Evolutionary conservation across 495 filamentous ascomycete species (phyloP).

Genomic region (Diplogelasinospora grovesii): DNA sequence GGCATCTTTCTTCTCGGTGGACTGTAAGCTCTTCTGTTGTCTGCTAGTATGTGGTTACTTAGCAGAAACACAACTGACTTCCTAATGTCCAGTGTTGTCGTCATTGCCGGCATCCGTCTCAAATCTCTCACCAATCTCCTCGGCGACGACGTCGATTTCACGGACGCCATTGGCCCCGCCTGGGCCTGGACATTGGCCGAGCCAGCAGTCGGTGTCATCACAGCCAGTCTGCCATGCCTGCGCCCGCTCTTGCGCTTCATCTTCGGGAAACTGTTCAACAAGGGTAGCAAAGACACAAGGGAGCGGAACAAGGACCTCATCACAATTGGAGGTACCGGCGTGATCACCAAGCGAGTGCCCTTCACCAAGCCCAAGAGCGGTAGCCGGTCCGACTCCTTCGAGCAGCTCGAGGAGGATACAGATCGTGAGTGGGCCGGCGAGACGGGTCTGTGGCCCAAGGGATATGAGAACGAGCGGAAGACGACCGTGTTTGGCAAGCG

Average conservation of each 20-base stretch:
- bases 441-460: neutral
- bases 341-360: neutral
- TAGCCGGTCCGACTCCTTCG: neutral
- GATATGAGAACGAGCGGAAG: neutral
- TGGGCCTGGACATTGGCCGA: constrained; percentile 7
- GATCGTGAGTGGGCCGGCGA: neutral
- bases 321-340: neutral
- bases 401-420: neutral
- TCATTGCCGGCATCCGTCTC: constrained; percentile 1
- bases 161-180: neutral
- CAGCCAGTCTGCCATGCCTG: constrained; percentile 4
- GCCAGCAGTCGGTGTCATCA: constrained; percentile 1
- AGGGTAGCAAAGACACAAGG: neutral
- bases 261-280: neutral
- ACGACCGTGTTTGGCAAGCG: neutral
- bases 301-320: neutral
- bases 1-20: constrained; percentile 5
- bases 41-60: too few species aligned
- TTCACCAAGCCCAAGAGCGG: neutral
- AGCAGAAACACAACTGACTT: neutral
- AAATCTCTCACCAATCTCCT: neutral
- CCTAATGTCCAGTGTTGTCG: neutral
- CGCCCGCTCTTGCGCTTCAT: constrained; percentile 5
- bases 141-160: constrained; percentile 1
- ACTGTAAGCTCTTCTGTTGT: too few species aligned